Base-by-base conservation (phyloP, 129 eudicot genomes). In the Cynara cardunculus region DNA sequence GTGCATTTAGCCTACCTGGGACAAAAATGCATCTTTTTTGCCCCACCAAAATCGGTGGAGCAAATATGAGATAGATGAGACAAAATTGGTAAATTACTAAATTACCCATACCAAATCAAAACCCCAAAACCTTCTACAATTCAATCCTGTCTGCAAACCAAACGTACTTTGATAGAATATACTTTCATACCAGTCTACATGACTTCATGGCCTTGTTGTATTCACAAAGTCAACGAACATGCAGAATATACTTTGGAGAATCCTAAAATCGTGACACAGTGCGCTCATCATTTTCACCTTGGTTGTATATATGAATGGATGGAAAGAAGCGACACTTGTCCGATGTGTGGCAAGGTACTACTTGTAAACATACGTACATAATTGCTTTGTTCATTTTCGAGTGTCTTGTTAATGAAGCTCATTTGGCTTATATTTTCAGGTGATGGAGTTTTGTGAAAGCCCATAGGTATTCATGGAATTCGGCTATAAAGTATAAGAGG, bases 301-400 rank as follows among this genome's bases (percentile, higher is more conserved):
- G 79, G 93, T 62, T 92, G 96, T 82, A 89, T 92, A 82, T 90
- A 88, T 18, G 97, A 90, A 73, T 92, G 97, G 97, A 90, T 88
- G 96, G 90, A 92, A 78, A 87, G 97, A 77, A 90, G 96, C 16
- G 79, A 80, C 77, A 84, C 74, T 0, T 92, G 97, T 83, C 97
- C 97, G 3, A 81, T 86, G 81, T 92, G 97, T 81, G 82, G 84
- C 25, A 73, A 84, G 91, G 97, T 90, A 85, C 53, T 26, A 21
- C 31, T 4, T 2, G 62, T 56, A 56, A 18, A 4, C 1, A 56
- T n/a, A n/a, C 13, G 14, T 26, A 27, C 28, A 75, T 30, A 7
- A 24, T 49, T 69, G 27, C 13, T 70, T 32, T 69, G 16, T 22
- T 8, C 14, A 64, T 26, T 49, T 68, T 53, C 30, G 22, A 16